Conservation (phyloP, 1,284 basidiomycete species). For the Schizophyllum commune region DNA sequence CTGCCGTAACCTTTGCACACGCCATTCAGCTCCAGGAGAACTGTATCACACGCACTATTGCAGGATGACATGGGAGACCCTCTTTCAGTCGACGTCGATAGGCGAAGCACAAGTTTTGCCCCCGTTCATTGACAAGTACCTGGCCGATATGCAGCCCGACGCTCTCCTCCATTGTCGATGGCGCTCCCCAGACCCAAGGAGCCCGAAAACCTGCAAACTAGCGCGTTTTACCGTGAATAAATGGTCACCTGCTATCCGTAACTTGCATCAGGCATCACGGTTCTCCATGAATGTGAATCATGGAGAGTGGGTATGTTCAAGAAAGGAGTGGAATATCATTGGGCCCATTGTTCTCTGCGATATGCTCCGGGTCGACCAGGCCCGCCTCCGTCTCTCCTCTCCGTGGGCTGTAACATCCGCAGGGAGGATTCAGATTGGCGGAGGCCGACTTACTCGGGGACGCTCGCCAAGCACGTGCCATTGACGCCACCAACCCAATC, state of each 20-base stretch:
- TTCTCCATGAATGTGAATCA: no score
- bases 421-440: neutral
- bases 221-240: no score
- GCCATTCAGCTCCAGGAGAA: neutral
- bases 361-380: no score
- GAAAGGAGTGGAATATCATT: neutral
- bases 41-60: neutral
- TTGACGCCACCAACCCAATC: neutral
- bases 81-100: neutral
- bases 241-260: no score
- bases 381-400: neutral
- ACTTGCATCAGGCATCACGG: no score
- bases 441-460: neutral
- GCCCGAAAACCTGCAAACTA: neutral
- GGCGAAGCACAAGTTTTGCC: neutral
- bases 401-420: neutral
- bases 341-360: neutral
- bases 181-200: neutral
- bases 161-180: neutral
- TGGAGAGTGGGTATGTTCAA: no score
- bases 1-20: neutral
- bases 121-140: neutral
- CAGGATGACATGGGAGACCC: neutral
- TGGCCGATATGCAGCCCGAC: neutral
- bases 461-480: neutral